These are phyloP conservation scores for Grigorovia humatica DNA, from an alignment of 805 yeast species.

Conservation along the genomic window DNA sequence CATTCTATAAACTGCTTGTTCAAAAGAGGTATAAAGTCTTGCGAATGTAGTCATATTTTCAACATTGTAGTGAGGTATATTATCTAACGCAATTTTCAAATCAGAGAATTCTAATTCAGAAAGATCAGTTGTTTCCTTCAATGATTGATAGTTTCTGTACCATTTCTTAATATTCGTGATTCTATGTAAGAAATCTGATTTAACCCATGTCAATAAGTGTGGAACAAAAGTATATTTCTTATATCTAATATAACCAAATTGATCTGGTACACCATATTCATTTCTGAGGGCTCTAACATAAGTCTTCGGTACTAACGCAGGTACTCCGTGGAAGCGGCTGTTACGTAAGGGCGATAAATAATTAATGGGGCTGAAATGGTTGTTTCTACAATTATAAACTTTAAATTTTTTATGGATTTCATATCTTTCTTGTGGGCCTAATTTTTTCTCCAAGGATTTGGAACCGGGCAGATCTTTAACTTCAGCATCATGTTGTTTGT, in stretches of 20 bases:
- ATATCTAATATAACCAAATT: conserved; percentile 27
- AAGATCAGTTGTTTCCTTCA: conserved; percentile 8
- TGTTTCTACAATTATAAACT: conserved; percentile 47
- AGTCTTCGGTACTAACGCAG: conserved; percentile 45
- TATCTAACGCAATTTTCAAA: conserved; percentile 11
- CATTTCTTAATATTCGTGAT: conserved; percentile 10
- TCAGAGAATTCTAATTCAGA: conserved; percentile 12
- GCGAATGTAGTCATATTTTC: conserved; percentile 10
- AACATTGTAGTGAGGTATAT: conserved; percentile 11
- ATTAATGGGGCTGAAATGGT: conserved; percentile 41
- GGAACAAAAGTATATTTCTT: conserved; percentile 38
- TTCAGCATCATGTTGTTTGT: conserved; percentile 9
- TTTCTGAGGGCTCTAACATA: conserved; percentile 32
- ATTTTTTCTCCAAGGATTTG: conserved; percentile 10
- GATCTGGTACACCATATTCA: conserved; percentile 39
- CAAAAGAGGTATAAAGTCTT: conserved; percentile 10
- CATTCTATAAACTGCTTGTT: conserved; percentile 16
- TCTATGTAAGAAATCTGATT: conserved; percentile 10
- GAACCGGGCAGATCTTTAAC: background rate
- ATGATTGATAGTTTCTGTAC: conserved; percentile 6
- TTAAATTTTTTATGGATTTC: conserved; percentile 24
- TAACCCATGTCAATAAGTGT: conserved; percentile 48
- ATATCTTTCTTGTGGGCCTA: conserved; percentile 27
- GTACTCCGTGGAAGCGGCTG: conserved; percentile 48
- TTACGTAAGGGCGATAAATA: conserved; percentile 47